Evolutionary conservation across 148 eudicot species (phyloP).

Genomic region (Rhododendron kiyosumense): DNA sequence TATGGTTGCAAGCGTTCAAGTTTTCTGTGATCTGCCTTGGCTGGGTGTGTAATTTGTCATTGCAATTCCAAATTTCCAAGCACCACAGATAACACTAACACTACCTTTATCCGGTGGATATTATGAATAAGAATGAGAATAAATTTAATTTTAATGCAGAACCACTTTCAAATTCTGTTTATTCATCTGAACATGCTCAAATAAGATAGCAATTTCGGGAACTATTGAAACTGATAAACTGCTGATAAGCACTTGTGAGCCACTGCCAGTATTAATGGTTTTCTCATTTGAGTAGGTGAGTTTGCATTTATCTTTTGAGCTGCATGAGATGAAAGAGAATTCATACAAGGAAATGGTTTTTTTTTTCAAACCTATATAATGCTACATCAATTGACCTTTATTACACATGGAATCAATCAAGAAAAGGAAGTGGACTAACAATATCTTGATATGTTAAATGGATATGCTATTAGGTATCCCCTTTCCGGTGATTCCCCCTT

Average conservation of each 20-base stretch:
- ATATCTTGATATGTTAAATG: not conserved
- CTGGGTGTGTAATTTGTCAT: not conserved
- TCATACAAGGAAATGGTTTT: not conserved
- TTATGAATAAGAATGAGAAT: not conserved
- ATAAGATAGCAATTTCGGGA: not conserved
- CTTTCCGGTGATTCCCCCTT: slow-evolving; percentile 11
- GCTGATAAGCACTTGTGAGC: not conserved
- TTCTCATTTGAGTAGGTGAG: not conserved
- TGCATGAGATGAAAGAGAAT: slow-evolving; percentile 1
- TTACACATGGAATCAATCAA: not conserved
- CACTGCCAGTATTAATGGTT: not conserved
- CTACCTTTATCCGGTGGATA: not conserved
- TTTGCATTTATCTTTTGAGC: not conserved
- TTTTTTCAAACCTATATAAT: not conserved
- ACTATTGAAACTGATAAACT: not conserved
- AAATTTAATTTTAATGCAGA: not conserved
- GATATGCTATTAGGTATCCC: slow-evolving; percentile 24
- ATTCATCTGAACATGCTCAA: not conserved
- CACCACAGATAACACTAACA: not conserved
- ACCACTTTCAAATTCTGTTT: not conserved
- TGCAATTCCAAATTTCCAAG: not conserved
- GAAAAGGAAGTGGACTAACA: not conserved
- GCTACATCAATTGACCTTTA: not conserved
- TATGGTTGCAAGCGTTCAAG: not conserved
- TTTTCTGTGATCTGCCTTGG: not conserved